A percentile compares a stretch with the other conserved stretches of the same genome.
Evolutionary conservation across 2,329 filamentous ascomycete genomes (phyloP).

Genomic region (Phaeoacremonium minimum): DNA sequence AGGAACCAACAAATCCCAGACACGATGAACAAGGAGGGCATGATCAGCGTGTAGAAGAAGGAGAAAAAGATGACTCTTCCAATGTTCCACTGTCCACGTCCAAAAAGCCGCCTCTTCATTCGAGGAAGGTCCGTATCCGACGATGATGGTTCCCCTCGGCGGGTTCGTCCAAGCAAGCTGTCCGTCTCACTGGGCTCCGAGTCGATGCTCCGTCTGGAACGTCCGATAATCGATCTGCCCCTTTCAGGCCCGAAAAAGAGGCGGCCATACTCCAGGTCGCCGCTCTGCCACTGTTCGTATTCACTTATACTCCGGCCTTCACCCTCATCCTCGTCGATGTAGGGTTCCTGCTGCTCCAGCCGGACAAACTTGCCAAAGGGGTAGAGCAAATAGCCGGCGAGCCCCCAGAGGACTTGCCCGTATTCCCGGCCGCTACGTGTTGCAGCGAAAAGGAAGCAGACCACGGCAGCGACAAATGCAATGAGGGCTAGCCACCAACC

Average conservation of each 20-base stretch:
- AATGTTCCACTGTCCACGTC: conserved; percentile 91
- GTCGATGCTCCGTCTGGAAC: conserved; percentile 83
- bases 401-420: conserved; percentile 76
- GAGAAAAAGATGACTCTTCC: conserved; percentile 93
- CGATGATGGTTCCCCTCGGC: conserved; percentile 42
- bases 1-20: conserved; percentile 91
- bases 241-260: conserved; percentile 88
- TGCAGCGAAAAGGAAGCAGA: conserved; percentile 77
- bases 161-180: conserved; percentile 68
- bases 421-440: conserved; percentile 80
- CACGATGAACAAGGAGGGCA: conserved; percentile 78
- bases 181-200: conserved; percentile 82
- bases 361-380: conserved; percentile 96
- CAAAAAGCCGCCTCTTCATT: conserved; percentile 83
- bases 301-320: conserved; percentile 97
- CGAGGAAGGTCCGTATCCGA: conserved; percentile 29
- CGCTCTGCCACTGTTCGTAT: conserved; percentile 98
- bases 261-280: conserved; percentile 90
- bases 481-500: conserved; percentile 92
- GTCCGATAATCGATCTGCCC: conserved; percentile 76
- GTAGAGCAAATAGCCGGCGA: conserved; percentile 86
- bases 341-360: conserved; percentile 88
- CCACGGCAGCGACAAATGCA: conserved; percentile 66
- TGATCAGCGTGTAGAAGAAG: conserved; percentile 92
- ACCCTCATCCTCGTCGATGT: conserved; percentile 88